phyloP scores from a whole-genome alignment of 257 asterid genomes.

The Apocynum venetum region DNA sequence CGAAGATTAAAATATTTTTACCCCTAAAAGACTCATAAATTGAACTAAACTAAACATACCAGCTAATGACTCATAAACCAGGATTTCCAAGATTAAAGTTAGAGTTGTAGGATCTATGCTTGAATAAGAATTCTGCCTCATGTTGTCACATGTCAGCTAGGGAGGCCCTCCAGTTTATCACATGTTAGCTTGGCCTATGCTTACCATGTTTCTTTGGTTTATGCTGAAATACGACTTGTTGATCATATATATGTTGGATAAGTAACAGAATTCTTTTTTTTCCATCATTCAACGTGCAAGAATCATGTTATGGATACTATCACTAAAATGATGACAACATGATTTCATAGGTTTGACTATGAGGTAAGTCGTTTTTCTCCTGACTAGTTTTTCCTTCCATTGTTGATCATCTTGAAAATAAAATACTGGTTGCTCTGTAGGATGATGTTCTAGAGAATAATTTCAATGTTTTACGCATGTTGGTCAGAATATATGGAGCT shows the following conservation, averaged over 20 bases:
- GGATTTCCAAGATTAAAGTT: too few relatives aligned
- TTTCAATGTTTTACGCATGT: conserved; percentile 90
- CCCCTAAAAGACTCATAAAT: background rate
- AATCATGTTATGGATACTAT: conserved; percentile 26
- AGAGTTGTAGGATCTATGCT: background rate
- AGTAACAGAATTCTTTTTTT: conserved; percentile 1
- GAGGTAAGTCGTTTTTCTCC: conserved; percentile 53
- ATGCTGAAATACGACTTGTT: background rate
- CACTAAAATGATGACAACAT: conserved; percentile 28
- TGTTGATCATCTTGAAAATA: conserved; percentile 6
- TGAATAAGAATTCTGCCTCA: background rate
- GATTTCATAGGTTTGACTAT: conserved; percentile 71
- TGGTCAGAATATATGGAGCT: conserved; percentile 68
- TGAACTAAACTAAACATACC: too few relatives aligned
- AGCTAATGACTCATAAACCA: too few relatives aligned
- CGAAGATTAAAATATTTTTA: too few relatives aligned
- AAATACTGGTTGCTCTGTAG: conserved; percentile 28
- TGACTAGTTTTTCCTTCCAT: background rate
- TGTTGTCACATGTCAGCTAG: background rate
- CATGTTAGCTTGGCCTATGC: background rate
- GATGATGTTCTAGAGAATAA: conserved; percentile 72
- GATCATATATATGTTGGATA: background rate
- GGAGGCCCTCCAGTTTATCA: background rate
- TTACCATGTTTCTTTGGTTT: background rate
- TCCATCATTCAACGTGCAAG: conserved; percentile 33